Conservation (phyloP, 1,139 yeast genomes). For the Hemisphaericaspora subhashii region DNA sequence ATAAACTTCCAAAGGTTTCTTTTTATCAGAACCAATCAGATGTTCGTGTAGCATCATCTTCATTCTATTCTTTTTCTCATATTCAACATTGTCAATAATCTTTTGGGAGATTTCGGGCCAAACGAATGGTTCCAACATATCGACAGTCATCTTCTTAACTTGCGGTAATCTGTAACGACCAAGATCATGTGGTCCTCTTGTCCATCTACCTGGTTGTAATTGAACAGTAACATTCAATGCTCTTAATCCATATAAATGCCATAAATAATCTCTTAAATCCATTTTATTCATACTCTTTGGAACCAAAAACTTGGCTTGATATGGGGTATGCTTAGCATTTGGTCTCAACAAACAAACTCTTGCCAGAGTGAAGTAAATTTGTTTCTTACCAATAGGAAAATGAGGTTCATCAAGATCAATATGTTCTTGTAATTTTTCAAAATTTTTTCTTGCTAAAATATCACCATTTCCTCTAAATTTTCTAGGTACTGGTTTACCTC, state of each 20-base stretch:
- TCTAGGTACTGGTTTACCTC: conserved; percentile 47
- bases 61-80: conserved; percentile 27
- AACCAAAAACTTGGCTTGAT: conserved; percentile 90
- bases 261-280: conserved; percentile 87
- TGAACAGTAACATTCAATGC: conserved; percentile 88
- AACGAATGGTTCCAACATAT: conserved; percentile 87
- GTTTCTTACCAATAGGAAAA: conserved; percentile 72
- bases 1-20: conserved; percentile 69
- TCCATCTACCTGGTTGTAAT: conserved; percentile 70
- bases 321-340: conserved; percentile 92
- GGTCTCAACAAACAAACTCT: conserved; percentile 78
- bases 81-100: conserved; percentile 23
- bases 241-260: conserved; percentile 82
- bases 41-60: conserved; percentile 13
- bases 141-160: conserved; percentile 91
- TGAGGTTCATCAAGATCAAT: conserved; percentile 71
- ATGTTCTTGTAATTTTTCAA: conserved; percentile 50
- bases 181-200: conserved; percentile 57
- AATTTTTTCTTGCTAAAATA: conserved; percentile 40
- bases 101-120: conserved; percentile 73
- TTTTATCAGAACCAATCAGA: conserved; percentile 63
- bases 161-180: conserved; percentile 81
- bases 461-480: conserved; percentile 28
- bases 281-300: conserved; percentile 89
- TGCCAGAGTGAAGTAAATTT: conserved; percentile 81